Evolutionary conservation across 768 basidiomycete genomes (phyloP).

Genomic region (Suillus sp.): DNA sequence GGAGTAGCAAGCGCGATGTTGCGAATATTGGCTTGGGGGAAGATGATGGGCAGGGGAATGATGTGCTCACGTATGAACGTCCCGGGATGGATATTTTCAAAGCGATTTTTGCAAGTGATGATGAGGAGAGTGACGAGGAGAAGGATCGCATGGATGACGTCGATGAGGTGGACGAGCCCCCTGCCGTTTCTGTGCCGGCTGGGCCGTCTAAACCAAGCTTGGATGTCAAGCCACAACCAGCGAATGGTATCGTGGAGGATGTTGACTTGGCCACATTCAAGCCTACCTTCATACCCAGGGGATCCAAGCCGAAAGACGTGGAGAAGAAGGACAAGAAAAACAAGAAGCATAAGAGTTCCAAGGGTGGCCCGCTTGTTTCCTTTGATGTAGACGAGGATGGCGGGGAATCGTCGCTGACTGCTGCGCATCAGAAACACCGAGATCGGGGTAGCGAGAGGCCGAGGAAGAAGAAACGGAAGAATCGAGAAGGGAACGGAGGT

Average conservation of each 20-base stretch:
- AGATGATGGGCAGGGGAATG: constrained; percentile 85
- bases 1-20: constrained; percentile 53
- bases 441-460: constrained; percentile 37
- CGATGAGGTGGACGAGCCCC: constrained; percentile 11
- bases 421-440: constrained; percentile 34
- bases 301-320: constrained; percentile 41
- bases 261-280: constrained; percentile 77
- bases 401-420: constrained; percentile 35
- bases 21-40: constrained; percentile 89
- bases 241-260: constrained; percentile 16
- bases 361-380: constrained; percentile 57
- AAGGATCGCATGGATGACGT: constrained; percentile 27
- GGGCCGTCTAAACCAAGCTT: constrained; percentile 14
- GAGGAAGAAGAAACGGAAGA: constrained; percentile 49
- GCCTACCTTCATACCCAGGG: constrained; percentile 78
- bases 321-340: constrained; percentile 51
- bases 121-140: constrained; percentile 83
- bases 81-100: constrained; percentile 95
- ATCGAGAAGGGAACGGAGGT: constrained; percentile 42
- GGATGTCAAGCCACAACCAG: neutral
- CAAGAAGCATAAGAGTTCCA: constrained; percentile 47
- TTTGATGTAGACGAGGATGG: constrained; percentile 77
- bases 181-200: constrained; percentile 18
- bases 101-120: constrained; percentile 95
- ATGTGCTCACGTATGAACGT: constrained; percentile 84